Evolutionary conservation across 2,329 filamentous ascomycete genomes (phyloP).

Genomic region (Hypoxylon sp.): DNA sequence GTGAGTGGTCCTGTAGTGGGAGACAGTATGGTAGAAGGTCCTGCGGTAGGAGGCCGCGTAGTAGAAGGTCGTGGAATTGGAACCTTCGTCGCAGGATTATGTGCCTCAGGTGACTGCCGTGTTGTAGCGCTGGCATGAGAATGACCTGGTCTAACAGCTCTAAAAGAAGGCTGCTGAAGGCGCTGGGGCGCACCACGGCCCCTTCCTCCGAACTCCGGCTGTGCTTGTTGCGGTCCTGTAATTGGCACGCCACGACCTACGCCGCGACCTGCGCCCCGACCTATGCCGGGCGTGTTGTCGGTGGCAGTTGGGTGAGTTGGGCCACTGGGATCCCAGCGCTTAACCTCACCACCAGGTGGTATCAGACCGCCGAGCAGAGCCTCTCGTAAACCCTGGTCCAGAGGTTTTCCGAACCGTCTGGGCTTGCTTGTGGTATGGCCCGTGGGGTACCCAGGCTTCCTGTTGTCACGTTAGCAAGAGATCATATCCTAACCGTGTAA

Average conservation of each 20-base stretch:
- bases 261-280: neutral
- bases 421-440: neutral
- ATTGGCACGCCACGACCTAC: neutral
- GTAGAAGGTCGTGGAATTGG: neutral
- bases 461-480: slow-evolving; percentile 12
- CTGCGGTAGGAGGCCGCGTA: neutral
- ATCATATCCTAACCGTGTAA: neutral
- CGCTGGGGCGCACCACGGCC: neutral
- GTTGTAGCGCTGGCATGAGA: neutral
- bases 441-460: slow-evolving; percentile 13
- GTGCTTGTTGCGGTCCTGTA: too few relatives aligned
- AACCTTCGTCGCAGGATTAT: neutral
- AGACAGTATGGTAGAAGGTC: too few relatives aligned
- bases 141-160: neutral
- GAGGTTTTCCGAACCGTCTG: neutral
- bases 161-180: neutral
- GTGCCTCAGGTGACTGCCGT: neutral
- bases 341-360: slow-evolving; percentile 38
- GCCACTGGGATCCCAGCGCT: slow-evolving; percentile 17
- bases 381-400: neutral
- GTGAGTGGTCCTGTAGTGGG: too few relatives aligned
- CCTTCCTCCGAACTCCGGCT: neutral
- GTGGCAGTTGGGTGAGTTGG: neutral
- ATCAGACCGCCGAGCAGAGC: slow-evolving; percentile 38
- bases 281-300: neutral